phyloP scores from a whole-genome alignment of 306 rosid genomes.

The Arachis hypogaea region DNA sequence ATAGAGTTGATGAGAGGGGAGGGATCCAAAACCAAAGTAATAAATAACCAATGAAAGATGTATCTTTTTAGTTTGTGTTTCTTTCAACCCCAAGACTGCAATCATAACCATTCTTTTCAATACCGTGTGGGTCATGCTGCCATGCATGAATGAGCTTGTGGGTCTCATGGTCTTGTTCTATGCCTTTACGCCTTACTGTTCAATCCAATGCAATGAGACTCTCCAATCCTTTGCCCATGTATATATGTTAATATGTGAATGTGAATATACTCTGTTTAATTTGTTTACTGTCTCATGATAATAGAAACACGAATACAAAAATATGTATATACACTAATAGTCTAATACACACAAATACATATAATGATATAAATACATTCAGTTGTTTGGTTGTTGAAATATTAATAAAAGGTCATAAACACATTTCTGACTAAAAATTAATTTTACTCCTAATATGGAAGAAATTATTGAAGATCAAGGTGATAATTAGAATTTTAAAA shows the following conservation, averaged over 20 bases:
- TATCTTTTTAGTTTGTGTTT: conserved; percentile 49
- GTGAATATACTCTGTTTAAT: not conserved
- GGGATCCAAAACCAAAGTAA: not conserved
- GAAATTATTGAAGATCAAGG: too few relatives aligned
- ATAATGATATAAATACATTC: too few relatives aligned
- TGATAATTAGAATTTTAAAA: too few relatives aligned
- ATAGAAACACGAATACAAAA: too few relatives aligned
- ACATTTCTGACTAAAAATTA: too few relatives aligned
- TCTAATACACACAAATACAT: too few relatives aligned
- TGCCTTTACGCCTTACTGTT: not conserved
- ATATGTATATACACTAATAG: too few relatives aligned
- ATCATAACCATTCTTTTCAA: conserved; percentile 55
- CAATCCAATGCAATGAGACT: not conserved
- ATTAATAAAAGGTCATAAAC: too few relatives aligned
- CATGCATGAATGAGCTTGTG: conserved; percentile 39
- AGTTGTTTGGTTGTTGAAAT: too few relatives aligned
- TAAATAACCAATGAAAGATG: conserved; percentile 44
- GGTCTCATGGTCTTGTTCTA: conserved; percentile 33
- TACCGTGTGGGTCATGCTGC: conserved; percentile 50
- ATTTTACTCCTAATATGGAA: too few relatives aligned
- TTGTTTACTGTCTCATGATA: too few relatives aligned
- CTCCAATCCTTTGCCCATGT: not conserved
- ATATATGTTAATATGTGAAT: not conserved
- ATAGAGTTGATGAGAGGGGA: conserved; percentile 40
- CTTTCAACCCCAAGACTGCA: conserved; percentile 50